Base-by-base conservation (phyloP, 2,329 filamentous ascomycete species). In the Aurifilum marmelostoma region DNA sequence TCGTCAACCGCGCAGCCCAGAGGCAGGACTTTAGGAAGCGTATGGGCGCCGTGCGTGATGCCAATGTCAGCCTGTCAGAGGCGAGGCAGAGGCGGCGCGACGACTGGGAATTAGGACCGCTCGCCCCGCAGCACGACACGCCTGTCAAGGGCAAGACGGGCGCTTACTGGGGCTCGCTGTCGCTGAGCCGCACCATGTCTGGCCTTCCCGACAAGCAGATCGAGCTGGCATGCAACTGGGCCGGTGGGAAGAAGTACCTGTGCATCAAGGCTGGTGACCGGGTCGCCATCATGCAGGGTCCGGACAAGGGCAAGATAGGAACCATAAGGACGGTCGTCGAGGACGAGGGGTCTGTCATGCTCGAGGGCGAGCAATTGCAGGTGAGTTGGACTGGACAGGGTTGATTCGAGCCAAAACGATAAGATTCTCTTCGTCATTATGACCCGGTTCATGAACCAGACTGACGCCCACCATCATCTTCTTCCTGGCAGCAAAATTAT, bases 251-350 rank as follows among this genome's bases (percentile, higher is more conserved):
- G 41, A 82, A 82, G 73, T 85, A 85, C 78, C 83, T 92, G 71
- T 91, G 89, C 73, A 82, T 94, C 69, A 86, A 84, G 32, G 76
- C 81, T 4, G 89, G 90, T 8, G 96, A 98, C 80, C 87, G 96
- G 70, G 94, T 97, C 41, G 92, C 95, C 66, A 82, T 98, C 69
- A 81, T 93, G 66, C 88, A 91, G 71, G 94, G 95, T 11, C 86
- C 85, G 47, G 92, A 96, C 75, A 91, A 90, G 82, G 94, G 94
- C 75, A 92, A 91, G 82, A 96, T 99, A 79, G 92, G 92, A 64
- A 82, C 82, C n/a, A 87, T 98, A 59, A 79, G 78, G 70, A 78
- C 82, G 1, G 82, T 97, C 60, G 81, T 88, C 72, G 71, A 76
- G 5, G 79, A 84, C 14, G 82, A 80, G 60, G 89, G 88, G 71